Evolutionary conservation across 2,329 filamentous ascomycete genomes (phyloP).

Genomic region (Fusarium ramigenum): DNA sequence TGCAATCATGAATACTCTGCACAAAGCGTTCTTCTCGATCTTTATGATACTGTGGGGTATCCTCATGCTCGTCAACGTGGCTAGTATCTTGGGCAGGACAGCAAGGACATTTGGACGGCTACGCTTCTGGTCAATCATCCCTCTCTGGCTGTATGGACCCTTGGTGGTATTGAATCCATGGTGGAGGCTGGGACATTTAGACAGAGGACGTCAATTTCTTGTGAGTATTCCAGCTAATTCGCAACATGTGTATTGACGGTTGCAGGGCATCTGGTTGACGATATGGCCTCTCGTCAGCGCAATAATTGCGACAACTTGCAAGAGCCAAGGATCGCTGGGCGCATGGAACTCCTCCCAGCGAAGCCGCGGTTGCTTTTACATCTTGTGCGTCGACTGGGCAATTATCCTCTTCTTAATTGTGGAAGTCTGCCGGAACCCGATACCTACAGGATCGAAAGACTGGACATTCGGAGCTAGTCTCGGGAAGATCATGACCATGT

Average conservation of each 20-base stretch:
- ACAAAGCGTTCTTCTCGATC: slow-evolving; percentile 16
- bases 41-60: slow-evolving; percentile 5
- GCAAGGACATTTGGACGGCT: neutral
- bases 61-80: neutral
- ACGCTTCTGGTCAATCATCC: slow-evolving; percentile 14
- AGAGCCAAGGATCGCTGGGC: neutral
- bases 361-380: slow-evolving; percentile 12
- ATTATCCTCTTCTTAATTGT: neutral
- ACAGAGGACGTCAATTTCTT: slow-evolving; percentile 8
- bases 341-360: neutral
- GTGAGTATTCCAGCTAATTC: neutral
- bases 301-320: neutral
- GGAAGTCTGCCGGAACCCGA: slow-evolving; percentile 11
- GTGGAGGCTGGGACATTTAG: neutral
- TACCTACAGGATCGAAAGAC: neutral
- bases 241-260: rapidly evolving
- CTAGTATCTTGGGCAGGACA: neutral
- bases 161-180: neutral
- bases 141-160: neutral
- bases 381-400: slow-evolving; percentile 5
- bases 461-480: slow-evolving; percentile 10
- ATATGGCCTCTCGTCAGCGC: slow-evolving; percentile 16
- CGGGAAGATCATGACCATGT: slow-evolving; percentile 12
- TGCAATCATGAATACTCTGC: slow-evolving; percentile 5
- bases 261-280: slow-evolving; percentile 6